phyloP scores from a whole-genome alignment of 116 monocot species.

The Dioscorea cayenensis region DNA sequence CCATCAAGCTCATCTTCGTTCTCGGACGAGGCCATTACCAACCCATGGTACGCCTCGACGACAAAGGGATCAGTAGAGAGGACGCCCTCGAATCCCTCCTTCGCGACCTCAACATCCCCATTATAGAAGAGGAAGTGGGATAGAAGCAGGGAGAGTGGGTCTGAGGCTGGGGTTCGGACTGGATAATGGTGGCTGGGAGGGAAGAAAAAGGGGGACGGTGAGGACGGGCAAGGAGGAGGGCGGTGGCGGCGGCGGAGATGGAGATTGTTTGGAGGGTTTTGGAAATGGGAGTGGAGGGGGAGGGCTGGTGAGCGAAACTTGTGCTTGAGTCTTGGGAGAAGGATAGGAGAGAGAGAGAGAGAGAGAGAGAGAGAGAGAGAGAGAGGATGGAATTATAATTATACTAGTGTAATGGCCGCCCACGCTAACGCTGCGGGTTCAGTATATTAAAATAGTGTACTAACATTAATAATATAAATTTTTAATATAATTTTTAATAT shows the following conservation, averaged over 20 bases:
- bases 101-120: conserved; percentile 14
- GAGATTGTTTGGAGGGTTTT: conserved; percentile 3
- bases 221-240: conserved; percentile 8
- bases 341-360: neutral
- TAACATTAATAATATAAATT: too few species aligned
- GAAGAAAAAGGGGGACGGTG: conserved; percentile 3
- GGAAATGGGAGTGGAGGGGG: conserved; percentile 3
- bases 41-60: conserved; percentile 45
- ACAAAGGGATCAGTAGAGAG: conserved; percentile 9
- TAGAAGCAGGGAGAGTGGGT: conserved; percentile 12
- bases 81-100: conserved; percentile 12
- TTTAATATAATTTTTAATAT: too few species aligned
- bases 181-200: neutral
- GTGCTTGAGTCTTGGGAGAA: neutral
- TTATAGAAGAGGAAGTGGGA: conserved; percentile 20
- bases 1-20: conserved; percentile 18
- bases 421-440: too few species aligned
- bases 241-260: conserved; percentile 16
- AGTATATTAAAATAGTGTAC: too few species aligned
- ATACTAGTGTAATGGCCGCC: too few species aligned
- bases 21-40: conserved; percentile 23
- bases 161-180: conserved; percentile 4
- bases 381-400: neutral
- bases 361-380: neutral
- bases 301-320: neutral